Evolutionary conservation across 2,329 filamentous ascomycete genomes (phyloP).

Genomic region (Colletotrichum cereale): DNA sequence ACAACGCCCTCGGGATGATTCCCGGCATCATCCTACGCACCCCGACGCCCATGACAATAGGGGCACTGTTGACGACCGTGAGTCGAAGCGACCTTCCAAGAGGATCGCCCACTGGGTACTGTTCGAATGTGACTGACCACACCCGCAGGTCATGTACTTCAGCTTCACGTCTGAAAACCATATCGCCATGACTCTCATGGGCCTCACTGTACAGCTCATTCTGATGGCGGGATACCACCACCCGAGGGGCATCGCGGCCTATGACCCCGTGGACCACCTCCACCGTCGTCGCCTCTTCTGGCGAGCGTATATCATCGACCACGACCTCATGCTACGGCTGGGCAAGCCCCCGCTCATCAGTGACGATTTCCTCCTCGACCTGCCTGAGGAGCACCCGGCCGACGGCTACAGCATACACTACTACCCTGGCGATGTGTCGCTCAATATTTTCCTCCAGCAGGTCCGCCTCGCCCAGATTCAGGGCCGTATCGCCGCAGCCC

Average conservation of each 20-base stretch:
- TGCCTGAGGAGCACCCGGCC: slow-evolving; percentile 33
- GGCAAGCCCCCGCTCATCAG: slow-evolving; percentile 35
- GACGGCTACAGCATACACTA: slow-evolving; percentile 34
- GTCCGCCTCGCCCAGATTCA: slow-evolving; percentile 35
- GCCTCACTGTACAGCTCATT: slow-evolving; percentile 22
- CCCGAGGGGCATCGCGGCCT: too few relatives aligned
- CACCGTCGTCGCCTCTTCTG: slow-evolving; percentile 32
- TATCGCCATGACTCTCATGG: slow-evolving; percentile 15
- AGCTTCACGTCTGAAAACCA: slow-evolving; percentile 32
- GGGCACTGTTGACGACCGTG: slow-evolving; percentile 23
- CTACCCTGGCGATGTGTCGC: slow-evolving; percentile 28
- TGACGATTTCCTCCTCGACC: slow-evolving; percentile 35
- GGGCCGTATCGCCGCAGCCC: slow-evolving; percentile 9
- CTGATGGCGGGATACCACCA: slow-evolving; percentile 34
- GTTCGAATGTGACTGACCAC: background rate
- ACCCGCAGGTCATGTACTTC: slow-evolving; percentile 22
- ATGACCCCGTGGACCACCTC: slow-evolving; percentile 1
- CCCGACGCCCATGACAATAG: slow-evolving; percentile 26
- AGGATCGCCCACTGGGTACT: background rate
- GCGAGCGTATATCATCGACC: slow-evolving; percentile 32
- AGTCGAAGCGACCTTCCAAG: background rate
- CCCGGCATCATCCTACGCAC: slow-evolving; percentile 26
- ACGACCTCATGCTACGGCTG: slow-evolving; percentile 29
- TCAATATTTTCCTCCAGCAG: slow-evolving; percentile 37
- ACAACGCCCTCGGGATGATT: slow-evolving; percentile 34